Evolutionary conservation across 768 basidiomycete species (phyloP).

Genomic region (Pleurotus tuber-regium): DNA sequence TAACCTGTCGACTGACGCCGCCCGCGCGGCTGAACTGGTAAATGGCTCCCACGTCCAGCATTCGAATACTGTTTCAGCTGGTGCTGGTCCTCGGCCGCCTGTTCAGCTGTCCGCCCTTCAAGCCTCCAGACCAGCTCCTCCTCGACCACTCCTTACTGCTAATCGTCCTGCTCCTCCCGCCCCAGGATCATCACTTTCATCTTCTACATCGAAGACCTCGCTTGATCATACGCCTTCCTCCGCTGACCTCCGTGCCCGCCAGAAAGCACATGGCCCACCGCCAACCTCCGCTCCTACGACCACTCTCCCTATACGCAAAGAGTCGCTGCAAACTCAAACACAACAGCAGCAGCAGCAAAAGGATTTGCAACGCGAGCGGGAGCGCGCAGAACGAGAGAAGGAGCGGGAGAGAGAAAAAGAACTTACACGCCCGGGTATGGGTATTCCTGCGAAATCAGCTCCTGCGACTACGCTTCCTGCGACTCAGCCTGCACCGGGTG

Average conservation of each 20-base stretch:
- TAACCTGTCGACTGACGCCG: conserved; percentile 46
- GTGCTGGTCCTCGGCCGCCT: conserved; percentile 9
- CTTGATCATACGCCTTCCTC: conserved; percentile 57
- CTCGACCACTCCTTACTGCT: conserved; percentile 59
- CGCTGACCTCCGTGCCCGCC: conserved; percentile 63
- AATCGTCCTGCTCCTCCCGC: conserved; percentile 53
- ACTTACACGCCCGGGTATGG: conserved; percentile 36
- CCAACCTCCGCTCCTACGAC: conserved; percentile 15
- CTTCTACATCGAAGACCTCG: conserved; percentile 26
- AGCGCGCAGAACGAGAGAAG: conserved; percentile 16
- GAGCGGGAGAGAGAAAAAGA: conserved; percentile 33
- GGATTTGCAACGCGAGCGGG: conserved; percentile 17
- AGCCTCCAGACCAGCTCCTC: conserved; percentile 64
- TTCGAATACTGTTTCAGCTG: conserved; percentile 21
- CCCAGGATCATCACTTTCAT: conserved; percentile 27
- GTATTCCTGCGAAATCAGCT: conserved; percentile 35
- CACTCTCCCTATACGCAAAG: conserved; percentile 45
- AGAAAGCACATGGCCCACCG: conserved; percentile 55
- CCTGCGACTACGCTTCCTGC: conserved; percentile 47
- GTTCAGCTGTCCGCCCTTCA: conserved; percentile 31
- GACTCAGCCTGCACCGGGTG: conserved; percentile 41
- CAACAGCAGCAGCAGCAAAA: conserved; percentile 25
- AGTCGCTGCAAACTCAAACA: conserved; percentile 38
- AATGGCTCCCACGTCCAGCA: conserved; percentile 46
- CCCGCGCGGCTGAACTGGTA: conserved; percentile 62